These are phyloP conservation scores for Caryopteris hybrid DNA, from an alignment of 305 asterid genomes.

Conservation along the genomic window DNA sequence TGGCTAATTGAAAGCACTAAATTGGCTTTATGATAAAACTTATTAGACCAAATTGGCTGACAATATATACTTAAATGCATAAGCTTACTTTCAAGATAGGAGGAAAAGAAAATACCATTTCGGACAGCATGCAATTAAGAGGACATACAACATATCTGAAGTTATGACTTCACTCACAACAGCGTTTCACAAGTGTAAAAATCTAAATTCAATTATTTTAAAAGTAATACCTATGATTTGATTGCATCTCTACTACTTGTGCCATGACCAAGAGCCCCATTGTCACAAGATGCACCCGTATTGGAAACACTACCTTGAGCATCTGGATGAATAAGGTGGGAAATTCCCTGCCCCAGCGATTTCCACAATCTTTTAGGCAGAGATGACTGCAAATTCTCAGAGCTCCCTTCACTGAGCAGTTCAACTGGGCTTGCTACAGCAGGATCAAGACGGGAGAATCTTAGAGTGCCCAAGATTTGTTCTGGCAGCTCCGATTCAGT, in stretches of 20 bases:
- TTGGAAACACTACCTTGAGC: slow-evolving; percentile 34
- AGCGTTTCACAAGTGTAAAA: background rate
- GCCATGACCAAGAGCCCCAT: slow-evolving; percentile 24
- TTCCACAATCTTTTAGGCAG: slow-evolving; percentile 52
- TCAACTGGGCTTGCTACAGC: slow-evolving; percentile 47
- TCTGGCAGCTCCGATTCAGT: slow-evolving; percentile 76
- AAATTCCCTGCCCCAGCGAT: slow-evolving; percentile 55
- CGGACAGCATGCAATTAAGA: background rate
- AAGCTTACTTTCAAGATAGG: background rate
- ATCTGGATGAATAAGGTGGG: slow-evolving; percentile 38
- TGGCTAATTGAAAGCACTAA: no score
- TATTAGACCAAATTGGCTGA: no score
- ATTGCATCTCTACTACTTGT: slow-evolving; percentile 25
- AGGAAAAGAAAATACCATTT: background rate
- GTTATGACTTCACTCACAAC: no score
- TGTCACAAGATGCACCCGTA: slow-evolving; percentile 21
- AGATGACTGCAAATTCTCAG: slow-evolving; percentile 30
- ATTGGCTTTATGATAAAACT: no score
- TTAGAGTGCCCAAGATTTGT: slow-evolving; percentile 63
- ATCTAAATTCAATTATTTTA: background rate
- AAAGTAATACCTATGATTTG: slow-evolving; percentile 17
- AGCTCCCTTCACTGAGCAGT: slow-evolving; percentile 31
- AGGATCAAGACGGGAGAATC: slow-evolving; percentile 63
- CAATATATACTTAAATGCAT: background rate
- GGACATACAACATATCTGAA: background rate